Conservation (phyloP, 1,284 basidiomycete species). For the Exobasidium cylindrosporum region DNA sequence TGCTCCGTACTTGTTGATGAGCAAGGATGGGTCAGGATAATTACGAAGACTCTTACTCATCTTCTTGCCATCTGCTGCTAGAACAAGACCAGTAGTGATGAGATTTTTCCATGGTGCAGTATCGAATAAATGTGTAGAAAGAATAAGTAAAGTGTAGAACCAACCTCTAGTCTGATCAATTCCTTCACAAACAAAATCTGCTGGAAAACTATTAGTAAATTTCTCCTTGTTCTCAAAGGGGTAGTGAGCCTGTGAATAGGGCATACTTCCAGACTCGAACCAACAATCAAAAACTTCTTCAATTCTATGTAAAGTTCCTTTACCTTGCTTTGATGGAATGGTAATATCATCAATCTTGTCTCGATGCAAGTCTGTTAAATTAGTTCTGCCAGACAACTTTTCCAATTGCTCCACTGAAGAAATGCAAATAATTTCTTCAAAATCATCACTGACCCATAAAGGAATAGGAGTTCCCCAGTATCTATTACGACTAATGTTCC, state of each 20-base stretch:
- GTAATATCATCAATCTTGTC: slow-evolving; percentile 95
- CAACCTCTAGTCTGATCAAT: slow-evolving; percentile 73
- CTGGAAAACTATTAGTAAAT: slow-evolving; percentile 78
- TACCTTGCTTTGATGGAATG: slow-evolving; percentile 87
- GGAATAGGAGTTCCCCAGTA: slow-evolving; percentile 99
- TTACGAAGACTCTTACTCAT: slow-evolving; percentile 99
- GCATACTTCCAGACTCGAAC: slow-evolving; percentile 99
- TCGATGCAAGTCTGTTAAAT: slow-evolving; percentile 88
- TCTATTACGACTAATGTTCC: slow-evolving; percentile 98
- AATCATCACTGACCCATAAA: slow-evolving; percentile 90
- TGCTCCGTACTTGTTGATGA: slow-evolving; percentile 89
- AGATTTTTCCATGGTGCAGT: slow-evolving; percentile 97
- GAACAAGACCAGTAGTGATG: slow-evolving; percentile 90
- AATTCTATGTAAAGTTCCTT: slow-evolving; percentile 79
- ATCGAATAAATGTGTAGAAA: slow-evolving; percentile 90
- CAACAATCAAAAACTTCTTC: slow-evolving; percentile 99
- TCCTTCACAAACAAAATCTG: slow-evolving; percentile 97
- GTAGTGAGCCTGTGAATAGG: slow-evolving; percentile 95
- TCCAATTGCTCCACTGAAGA: slow-evolving; percentile 87
- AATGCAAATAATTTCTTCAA: slow-evolving; percentile 85
- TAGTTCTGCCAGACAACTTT: slow-evolving; percentile 76
- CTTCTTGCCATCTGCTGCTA: slow-evolving; percentile 98
- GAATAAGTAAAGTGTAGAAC: slow-evolving; percentile 98
- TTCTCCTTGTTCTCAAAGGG: slow-evolving; percentile 94
- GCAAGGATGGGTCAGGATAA: slow-evolving; percentile 92